A percentile compares a stretch with the other conserved stretches of the same genome.
These are phyloP conservation scores for Eimeria zaria DNA, from an alignment of 169 alveolate genomes.

Conservation along the genomic window DNA sequence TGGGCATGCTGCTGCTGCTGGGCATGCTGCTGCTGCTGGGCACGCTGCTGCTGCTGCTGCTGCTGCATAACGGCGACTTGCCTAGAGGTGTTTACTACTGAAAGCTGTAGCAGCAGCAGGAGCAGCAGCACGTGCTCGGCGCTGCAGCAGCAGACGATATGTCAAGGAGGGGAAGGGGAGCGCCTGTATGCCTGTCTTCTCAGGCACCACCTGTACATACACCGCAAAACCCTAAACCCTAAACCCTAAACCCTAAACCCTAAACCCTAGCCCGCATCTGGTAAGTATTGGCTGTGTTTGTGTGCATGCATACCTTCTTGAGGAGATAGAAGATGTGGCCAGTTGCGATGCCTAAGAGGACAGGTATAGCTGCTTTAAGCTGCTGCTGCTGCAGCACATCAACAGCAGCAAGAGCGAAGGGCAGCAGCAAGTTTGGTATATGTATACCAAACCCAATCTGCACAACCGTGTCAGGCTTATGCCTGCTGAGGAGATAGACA, in stretches of 20 bases:
- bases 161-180: slow-evolving; percentile 50
- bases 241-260: slow-evolving; percentile 16
- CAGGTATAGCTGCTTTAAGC: neutral
- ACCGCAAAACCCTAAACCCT: neutral
- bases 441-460: neutral
- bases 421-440: neutral
- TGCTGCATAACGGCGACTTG: neutral
- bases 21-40: too few relatives aligned
- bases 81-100: neutral
- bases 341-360: slow-evolving; percentile 16
- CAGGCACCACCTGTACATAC: slow-evolving; percentile 1
- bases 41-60: slow-evolving; percentile 45
- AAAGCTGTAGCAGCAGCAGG: neutral
- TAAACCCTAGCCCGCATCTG: slow-evolving; percentile 3
- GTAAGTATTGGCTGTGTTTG: neutral
- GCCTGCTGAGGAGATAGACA: neutral
- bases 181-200: slow-evolving; percentile 31
- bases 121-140: slow-evolving; percentile 9
- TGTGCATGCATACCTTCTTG: slow-evolving; percentile 32
- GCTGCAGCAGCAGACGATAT: slow-evolving; percentile 42
- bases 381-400: slow-evolving; percentile 62
- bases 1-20: too few relatives aligned
- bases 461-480: neutral
- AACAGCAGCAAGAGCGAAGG: slow-evolving; percentile 10
- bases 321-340: slow-evolving; percentile 42